A percentile compares a stretch with the other conserved stretches of the same genome.
phyloP scores from a whole-genome alignment of 2,329 filamentous ascomycete genomes.

The Didymella segeticola region DNA sequence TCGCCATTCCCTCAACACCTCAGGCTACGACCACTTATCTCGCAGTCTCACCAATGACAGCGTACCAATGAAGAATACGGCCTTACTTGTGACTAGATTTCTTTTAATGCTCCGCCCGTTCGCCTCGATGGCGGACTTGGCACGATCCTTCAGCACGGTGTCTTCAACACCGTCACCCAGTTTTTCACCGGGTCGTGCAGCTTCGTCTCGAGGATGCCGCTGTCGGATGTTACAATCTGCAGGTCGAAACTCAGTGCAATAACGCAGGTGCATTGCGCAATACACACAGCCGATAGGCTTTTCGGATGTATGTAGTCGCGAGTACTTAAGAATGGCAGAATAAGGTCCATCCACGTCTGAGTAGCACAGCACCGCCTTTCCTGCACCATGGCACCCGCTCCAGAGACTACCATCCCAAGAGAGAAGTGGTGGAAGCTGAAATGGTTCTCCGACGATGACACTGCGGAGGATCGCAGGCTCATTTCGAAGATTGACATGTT shows the following conservation, averaged over 20 bases:
- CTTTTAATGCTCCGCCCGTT: not conserved
- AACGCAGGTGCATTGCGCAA: not conserved
- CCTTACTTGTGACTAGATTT: not conserved
- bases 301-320: too few relatives aligned
- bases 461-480: conserved; percentile 55
- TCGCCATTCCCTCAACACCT: not conserved
- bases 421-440: conserved; percentile 21
- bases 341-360: too few relatives aligned
- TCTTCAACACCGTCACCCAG: not conserved
- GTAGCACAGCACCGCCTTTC: too few relatives aligned
- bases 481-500: conserved; percentile 62
- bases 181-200: not conserved
- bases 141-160: not conserved
- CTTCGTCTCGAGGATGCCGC: not conserved
- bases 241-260: not conserved
- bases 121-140: not conserved
- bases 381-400: not conserved
- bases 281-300: not conserved
- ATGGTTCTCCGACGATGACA: conserved; percentile 50
- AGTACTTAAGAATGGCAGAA: too few relatives aligned
- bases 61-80: not conserved
- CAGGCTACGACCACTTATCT: not conserved
- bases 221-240: not conserved
- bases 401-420: conserved; percentile 11
- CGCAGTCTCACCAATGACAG: not conserved